These are phyloP conservation scores for Leavenworthia alabamica DNA, from an alignment of 345 rosid genomes.

Conservation along the genomic window DNA sequence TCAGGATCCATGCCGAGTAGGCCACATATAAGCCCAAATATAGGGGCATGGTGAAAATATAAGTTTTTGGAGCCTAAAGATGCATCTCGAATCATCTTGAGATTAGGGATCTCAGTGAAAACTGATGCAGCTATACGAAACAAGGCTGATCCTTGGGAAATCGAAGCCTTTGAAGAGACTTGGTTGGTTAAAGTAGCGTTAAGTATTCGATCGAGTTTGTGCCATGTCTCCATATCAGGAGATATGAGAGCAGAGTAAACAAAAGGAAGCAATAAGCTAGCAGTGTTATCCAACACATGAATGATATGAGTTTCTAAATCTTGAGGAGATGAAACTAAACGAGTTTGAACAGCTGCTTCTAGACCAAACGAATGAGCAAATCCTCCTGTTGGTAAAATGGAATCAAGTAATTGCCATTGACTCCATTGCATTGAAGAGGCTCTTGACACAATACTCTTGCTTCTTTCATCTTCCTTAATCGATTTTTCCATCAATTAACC, in stretches of 20 bases:
- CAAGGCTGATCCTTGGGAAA: slow-evolving; percentile 75
- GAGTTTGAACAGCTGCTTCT: slow-evolving; percentile 75
- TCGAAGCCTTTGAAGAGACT: slow-evolving; percentile 62
- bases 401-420: slow-evolving; percentile 85
- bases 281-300: slow-evolving; percentile 61
- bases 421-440: slow-evolving; percentile 55
- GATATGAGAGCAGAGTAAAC: slow-evolving; percentile 46
- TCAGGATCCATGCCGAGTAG: slow-evolving; percentile 53
- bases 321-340: slow-evolving; percentile 39
- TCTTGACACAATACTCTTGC: background rate
- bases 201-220: slow-evolving; percentile 40
- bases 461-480: slow-evolving; percentile 2
- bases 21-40: slow-evolving; percentile 77
- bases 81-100: slow-evolving; percentile 46
- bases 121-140: slow-evolving; percentile 66
- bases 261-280: slow-evolving; percentile 72
- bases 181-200: slow-evolving; percentile 72
- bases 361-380: slow-evolving; percentile 89
- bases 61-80: slow-evolving; percentile 34
- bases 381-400: slow-evolving; percentile 86
- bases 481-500: background rate
- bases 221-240: slow-evolving; percentile 48
- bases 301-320: slow-evolving; percentile 43
- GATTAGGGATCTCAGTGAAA: slow-evolving; percentile 51
- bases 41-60: slow-evolving; percentile 70